Conservation (phyloP, 441 rosid species). For the Populus tomentosa region DNA sequence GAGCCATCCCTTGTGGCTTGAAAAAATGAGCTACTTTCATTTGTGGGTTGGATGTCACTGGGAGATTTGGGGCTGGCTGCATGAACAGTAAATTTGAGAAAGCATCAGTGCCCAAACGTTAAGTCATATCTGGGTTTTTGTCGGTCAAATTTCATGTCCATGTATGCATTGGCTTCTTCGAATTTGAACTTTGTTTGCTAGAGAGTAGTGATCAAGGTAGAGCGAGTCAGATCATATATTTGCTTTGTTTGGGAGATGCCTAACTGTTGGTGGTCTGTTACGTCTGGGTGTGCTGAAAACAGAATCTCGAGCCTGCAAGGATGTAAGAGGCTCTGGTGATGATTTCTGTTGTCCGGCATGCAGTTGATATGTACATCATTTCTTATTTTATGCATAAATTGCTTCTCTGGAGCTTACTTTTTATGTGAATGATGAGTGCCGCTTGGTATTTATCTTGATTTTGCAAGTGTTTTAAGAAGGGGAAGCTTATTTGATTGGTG, state of each 20-base stretch:
- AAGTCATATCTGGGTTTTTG: neutral
- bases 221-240: neutral
- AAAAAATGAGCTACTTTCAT: neutral
- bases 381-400: neutral
- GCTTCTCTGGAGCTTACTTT: neutral
- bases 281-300: neutral
- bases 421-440: neutral
- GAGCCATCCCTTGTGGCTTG: neutral
- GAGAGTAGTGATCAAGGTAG: neutral
- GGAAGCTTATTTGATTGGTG: neutral
- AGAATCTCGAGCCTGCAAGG: neutral
- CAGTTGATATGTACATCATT: neutral
- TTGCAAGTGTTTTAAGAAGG: neutral
- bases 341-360: neutral
- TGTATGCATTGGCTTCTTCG: neutral
- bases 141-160: neutral
- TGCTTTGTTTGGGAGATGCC: neutral
- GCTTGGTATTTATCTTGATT: neutral
- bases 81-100: neutral
- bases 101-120: neutral
- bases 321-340: neutral
- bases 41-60: neutral
- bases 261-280: neutral
- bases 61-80: neutral
- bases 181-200: constrained; percentile 4